phyloP scores from a whole-genome alignment of 148 eudicot genomes.

The Heliosperma pusillum region DNA sequence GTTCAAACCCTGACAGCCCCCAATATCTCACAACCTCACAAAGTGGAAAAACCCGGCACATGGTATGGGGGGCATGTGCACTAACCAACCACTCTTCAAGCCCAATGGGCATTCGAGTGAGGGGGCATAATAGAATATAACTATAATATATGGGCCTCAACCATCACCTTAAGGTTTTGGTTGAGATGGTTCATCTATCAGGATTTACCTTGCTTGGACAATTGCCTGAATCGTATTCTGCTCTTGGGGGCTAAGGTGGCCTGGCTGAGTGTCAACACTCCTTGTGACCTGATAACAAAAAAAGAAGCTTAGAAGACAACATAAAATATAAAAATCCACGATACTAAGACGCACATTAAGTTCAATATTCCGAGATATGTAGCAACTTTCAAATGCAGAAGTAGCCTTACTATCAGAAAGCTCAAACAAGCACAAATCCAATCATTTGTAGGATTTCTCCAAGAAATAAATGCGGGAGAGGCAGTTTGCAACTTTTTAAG shows the following conservation, averaged over 20 bases:
- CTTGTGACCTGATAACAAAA: constrained; percentile 64
- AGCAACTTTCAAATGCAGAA: background rate
- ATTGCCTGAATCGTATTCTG: constrained; percentile 89
- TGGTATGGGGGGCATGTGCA: no score
- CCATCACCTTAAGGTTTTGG: no score
- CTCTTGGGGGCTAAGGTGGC: constrained; percentile 93
- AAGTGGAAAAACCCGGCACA: no score
- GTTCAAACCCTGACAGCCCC: no score
- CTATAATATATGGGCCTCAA: no score
- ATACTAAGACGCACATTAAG: background rate
- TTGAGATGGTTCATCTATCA: no score
- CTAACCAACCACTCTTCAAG: no score
- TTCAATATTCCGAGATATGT: background rate
- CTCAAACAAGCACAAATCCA: background rate
- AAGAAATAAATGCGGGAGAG: background rate
- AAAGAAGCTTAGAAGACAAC: background rate
- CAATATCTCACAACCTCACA: no score
- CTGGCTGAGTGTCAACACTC: constrained; percentile 83
- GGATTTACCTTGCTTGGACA: constrained; percentile 74
- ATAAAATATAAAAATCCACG: background rate
- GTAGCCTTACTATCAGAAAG: background rate
- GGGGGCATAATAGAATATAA: no score
- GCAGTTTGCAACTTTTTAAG: no score
- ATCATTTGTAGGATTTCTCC: background rate
- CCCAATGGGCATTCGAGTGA: no score